Percentiles rank a stretch among this genome's conserved stretches.
Evolutionary conservation across 2,329 filamentous ascomycete species (phyloP).

Genomic region (Nectriaceae sp.): DNA sequence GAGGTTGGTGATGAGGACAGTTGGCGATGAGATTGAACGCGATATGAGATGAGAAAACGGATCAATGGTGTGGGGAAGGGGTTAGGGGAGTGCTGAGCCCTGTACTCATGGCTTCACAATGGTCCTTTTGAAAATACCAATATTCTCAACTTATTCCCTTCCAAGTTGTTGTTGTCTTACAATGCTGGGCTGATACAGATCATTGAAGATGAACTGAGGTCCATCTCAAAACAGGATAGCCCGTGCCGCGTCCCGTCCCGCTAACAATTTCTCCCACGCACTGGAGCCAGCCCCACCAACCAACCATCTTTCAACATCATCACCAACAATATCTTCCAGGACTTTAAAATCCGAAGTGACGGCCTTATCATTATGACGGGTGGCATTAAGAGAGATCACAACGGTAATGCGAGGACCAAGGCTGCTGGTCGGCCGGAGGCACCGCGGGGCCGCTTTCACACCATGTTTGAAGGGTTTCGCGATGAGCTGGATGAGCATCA

Average conservation of each 20-base stretch:
- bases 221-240: no score
- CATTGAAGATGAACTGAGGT: not conserved
- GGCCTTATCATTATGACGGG: slow-evolving; percentile 31
- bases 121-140: not conserved
- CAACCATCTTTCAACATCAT: not conserved
- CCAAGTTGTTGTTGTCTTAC: no score
- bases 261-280: not conserved
- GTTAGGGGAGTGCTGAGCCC: no score
- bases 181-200: not conserved
- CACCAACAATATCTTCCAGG: not conserved
- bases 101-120: slow-evolving; percentile 16
- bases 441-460: slow-evolving; percentile 51
- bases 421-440: slow-evolving; percentile 31
- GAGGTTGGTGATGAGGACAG: slow-evolving; percentile 23
- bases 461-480: slow-evolving; percentile 86
- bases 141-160: not conserved
- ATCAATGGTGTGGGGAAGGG: not conserved
- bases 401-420: slow-evolving; percentile 50
- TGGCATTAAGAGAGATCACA: slow-evolving; percentile 55
- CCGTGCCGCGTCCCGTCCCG: not conserved
- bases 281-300: not conserved
- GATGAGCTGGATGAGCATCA: slow-evolving; percentile 92
- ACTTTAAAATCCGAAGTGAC: not conserved
- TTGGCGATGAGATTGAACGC: slow-evolving; percentile 22
- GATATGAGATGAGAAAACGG: slow-evolving; percentile 4